Base-by-base conservation (phyloP, 139 green algal species). In the Micromonas commoda region DNA sequence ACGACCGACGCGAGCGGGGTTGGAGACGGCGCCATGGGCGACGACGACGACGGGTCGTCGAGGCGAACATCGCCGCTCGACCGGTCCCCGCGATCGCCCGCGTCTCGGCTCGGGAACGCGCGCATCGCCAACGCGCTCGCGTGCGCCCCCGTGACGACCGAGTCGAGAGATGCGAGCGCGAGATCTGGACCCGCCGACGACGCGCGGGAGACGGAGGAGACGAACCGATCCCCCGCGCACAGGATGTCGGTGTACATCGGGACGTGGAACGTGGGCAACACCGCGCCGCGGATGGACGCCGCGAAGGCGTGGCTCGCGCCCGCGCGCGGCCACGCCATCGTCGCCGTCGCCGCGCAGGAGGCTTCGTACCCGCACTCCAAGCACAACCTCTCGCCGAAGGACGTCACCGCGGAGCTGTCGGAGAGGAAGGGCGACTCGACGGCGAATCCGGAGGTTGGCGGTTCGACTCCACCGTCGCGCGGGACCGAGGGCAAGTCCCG, bases 251-350 rank as follows among this genome's bases (percentile, higher is more conserved):
- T 68, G 60, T 68, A 68, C 61, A 45, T 32, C 71, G 52, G 20
- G 45, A 77, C 71, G 53, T 77, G 52, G 51, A 77, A 77, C 71
- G 45, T 77, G 1, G 71, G 71, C 26, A 77, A 77, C 33, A 37
- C 67, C 28, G 28, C 52, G 71, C 52, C 53, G 6, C 24, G 26
- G 24, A 20, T 52, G 19, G 33, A 24, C 26, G 24, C 28, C 6
- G 21, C 13, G 23, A 51, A 29, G 52, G 71, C 26, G 53, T 77
- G 52, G 52, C 38, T 77, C 39, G 29, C 23, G 29, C 23, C 33
- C 28, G 29, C 45, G 28, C 32, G 68, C 33, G 38, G 28, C 1
- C 23, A n/a, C 26, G 71, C 67, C 28, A 28, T 77, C 0, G n/a
- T 77, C 45, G 71, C 53, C 6, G 1, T 77, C 3, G 71, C 33